Evolutionary conservation across 768 basidiomycete species (phyloP), one percentile per base, ranked within the genome.

Genomic region (Phaffia tasmanica): DNA sequence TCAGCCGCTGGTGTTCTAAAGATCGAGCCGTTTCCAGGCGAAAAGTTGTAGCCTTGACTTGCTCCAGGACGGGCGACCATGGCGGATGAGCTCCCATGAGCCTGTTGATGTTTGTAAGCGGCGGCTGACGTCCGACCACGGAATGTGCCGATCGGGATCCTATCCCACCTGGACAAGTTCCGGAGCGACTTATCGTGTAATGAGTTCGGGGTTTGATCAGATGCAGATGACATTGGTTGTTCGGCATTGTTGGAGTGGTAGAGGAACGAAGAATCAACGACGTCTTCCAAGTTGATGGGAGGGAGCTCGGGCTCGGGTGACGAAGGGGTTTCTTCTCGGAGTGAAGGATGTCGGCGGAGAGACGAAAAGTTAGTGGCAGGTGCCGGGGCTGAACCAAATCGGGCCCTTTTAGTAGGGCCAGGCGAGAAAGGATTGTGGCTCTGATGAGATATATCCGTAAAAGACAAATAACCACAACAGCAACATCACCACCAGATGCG

Each of bases 141-240:
- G 66, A 67, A 67, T n/a, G 66, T 67, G 19, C 66, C 66, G 56
- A 67, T 67, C n/a, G 66, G 60, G 32, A 67, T 61, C 18, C 66
- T 59, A 49, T 67, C 66, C 66, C 66, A 67, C 0, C 66, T 60
- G 11, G 49, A 57, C 30, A 67, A 57, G 29, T 57, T 50, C 15
- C 50, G 47, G 48, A n/a, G 16, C 59, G 59, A 61, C 35, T 61
- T 46, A 19, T 61, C 59, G 46, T 46, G 46, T 18, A 61, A 42
- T 46, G 21, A 49, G 59, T 46, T 61, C 59, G 46, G 46, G 59
- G 59, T 48, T 49, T 25, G 59, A 48, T 42, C 35, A 25, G 64
- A 32, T 32, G 57, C 35, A 27, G 16, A 48, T 32, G 46, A 29
- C 55, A n/a, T 25, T 50, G 57, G 55, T 30, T 59, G 56, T 50